These are phyloP conservation scores for Cantharellus cinnabarinus DNA, from an alignment of 768 basidiomycete species.

Conservation along the genomic window DNA sequence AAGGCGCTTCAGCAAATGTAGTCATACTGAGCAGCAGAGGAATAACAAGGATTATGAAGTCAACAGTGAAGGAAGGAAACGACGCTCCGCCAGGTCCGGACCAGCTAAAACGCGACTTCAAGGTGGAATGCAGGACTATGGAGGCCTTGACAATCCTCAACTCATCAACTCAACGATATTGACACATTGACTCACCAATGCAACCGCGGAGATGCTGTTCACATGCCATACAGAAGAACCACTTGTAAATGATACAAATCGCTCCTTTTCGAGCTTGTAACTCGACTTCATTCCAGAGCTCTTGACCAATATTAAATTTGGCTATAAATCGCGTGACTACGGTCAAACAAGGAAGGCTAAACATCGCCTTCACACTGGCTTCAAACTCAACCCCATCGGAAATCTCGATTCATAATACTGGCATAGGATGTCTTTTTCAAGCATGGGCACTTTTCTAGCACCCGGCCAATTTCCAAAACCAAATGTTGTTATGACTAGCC, in stretches of 20 bases:
- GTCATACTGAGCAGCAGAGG: slow-evolving; percentile 78
- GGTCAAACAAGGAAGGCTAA: too few relatives aligned
- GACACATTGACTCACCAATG: slow-evolving; percentile 29
- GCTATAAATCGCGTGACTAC: too few relatives aligned
- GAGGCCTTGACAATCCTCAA: slow-evolving; percentile 32
- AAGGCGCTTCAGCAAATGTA: slow-evolving; percentile 38
- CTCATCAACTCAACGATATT: background rate
- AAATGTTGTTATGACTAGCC: too few relatives aligned
- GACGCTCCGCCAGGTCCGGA: slow-evolving; percentile 19
- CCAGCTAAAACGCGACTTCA: slow-evolving; percentile 23
- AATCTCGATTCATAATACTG: too few relatives aligned
- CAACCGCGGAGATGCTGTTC: slow-evolving; percentile 44
- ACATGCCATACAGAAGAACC: slow-evolving; percentile 53
- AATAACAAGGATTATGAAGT: slow-evolving; percentile 45
- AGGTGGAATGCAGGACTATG: slow-evolving; percentile 44
- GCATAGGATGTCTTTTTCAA: too few relatives aligned
- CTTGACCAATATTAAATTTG: background rate
- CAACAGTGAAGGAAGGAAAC: slow-evolving; percentile 12
- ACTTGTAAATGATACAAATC: slow-evolving; percentile 52
- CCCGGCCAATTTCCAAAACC: too few relatives aligned
- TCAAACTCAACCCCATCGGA: too few relatives aligned
- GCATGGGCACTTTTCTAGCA: too few relatives aligned
- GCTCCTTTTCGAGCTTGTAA: slow-evolving; percentile 68
- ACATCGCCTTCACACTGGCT: too few relatives aligned
- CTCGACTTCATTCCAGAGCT: background rate